These are phyloP conservation scores for Kappamyces sp. DNA, from an alignment of 192 early-diverging fungal genomes.

Conservation along the genomic window DNA sequence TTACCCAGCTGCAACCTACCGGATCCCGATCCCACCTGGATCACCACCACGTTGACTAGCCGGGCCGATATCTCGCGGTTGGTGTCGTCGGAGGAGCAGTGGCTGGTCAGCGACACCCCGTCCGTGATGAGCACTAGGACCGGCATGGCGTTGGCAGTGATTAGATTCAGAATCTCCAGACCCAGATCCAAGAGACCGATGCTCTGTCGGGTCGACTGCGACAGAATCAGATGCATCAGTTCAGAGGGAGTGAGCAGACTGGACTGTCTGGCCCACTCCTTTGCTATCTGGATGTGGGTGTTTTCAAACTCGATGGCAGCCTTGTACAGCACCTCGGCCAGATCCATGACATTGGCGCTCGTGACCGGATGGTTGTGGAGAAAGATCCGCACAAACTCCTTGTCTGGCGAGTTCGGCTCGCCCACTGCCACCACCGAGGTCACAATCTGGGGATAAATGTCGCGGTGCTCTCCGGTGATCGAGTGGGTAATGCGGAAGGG, in stretches of 20 bases:
- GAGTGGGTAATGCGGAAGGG: constrained; percentile 35
- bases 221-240: not conserved
- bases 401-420: not conserved
- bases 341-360: constrained; percentile 6
- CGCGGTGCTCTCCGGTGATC: constrained; percentile 13
- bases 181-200: constrained; percentile 31
- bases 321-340: constrained; percentile 37
- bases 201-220: not conserved
- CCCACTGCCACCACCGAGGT: constrained; percentile 5
- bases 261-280: constrained; percentile 8
- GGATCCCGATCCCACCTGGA: constrained; percentile 40
- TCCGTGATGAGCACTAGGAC: constrained; percentile 42
- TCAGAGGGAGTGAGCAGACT: not conserved
- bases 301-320: constrained; percentile 42
- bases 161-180: constrained; percentile 31
- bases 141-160: constrained; percentile 32
- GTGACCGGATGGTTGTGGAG: constrained; percentile 3
- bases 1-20: too few relatives aligned
- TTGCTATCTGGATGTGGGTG: constrained; percentile 23
- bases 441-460: constrained; percentile 10
- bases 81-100: constrained; percentile 24
- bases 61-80: constrained; percentile 24
- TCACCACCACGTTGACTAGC: constrained; percentile 33
- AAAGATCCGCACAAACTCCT: constrained; percentile 1
- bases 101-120: constrained; percentile 28